Evolutionary conservation across 2,329 filamentous ascomycete genomes (phyloP).

Genomic region (Hortaea sp.): DNA sequence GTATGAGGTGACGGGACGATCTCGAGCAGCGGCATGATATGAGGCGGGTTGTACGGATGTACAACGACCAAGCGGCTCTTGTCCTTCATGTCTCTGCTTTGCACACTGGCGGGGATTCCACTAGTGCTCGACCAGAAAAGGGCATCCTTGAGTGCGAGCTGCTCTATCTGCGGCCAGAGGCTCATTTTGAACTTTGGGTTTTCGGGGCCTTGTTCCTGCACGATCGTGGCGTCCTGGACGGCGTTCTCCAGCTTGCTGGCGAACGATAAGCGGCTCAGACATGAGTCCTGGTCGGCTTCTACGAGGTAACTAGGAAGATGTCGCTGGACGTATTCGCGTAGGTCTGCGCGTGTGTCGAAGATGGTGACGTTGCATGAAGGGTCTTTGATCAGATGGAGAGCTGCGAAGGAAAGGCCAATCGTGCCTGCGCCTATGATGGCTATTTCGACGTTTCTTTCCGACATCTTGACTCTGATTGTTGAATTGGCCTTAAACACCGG

Average conservation of each 20-base stretch:
- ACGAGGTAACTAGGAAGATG: constrained; percentile 37
- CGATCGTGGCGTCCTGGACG: constrained; percentile 38
- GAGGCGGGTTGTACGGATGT: constrained; percentile 53
- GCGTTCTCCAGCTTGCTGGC: constrained; percentile 22
- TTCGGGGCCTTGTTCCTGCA: constrained; percentile 53
- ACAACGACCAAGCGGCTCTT: constrained; percentile 43
- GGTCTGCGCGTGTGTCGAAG: constrained; percentile 41
- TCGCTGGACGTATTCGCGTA: constrained; percentile 33
- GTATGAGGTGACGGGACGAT: constrained; percentile 43
- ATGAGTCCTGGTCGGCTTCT: constrained; percentile 16
- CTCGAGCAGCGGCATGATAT: constrained; percentile 52
- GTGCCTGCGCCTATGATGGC: constrained; percentile 37
- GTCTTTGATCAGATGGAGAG: constrained; percentile 41
- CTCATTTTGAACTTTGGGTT: constrained; percentile 40
- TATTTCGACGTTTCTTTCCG: constrained; percentile 16
- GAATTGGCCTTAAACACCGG: too few species aligned
- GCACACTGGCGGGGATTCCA: constrained; percentile 46
- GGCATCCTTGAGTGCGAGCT: constrained; percentile 32
- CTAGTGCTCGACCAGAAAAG: constrained; percentile 50
- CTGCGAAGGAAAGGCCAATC: constrained; percentile 48
- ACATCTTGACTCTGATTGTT: not conserved
- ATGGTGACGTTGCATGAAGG: constrained; percentile 34
- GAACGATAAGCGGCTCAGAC: constrained; percentile 26
- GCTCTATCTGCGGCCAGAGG: constrained; percentile 44
- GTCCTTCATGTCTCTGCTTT: constrained; percentile 35